Evolutionary conservation across 495 filamentous ascomycete genomes (phyloP), one percentile per base, ranked within the genome.

Genomic region (Neurospora sp.): DNA sequence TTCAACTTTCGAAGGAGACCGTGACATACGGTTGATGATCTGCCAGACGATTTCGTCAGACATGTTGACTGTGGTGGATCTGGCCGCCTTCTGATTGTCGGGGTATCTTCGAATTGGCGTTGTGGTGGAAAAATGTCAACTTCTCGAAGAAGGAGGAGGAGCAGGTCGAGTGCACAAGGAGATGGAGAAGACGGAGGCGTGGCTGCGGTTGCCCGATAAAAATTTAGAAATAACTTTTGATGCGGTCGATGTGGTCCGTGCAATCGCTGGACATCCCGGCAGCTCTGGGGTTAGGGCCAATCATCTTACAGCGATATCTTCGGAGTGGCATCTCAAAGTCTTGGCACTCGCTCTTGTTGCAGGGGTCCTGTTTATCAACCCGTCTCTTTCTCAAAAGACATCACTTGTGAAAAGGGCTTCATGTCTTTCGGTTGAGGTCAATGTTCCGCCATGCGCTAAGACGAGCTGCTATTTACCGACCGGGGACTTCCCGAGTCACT

Each of bases 31-130:
- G 72, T 82, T 82, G 48, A 82, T 80, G 59, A 82, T 81, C 72
- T 82, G 79, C 96, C 96, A 99, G 77, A 99, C 93, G 75, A 99
- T 96, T 82, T 98, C 96, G 87, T 99, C 96, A 65, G 93, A 97
- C 76, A 80, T 80, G 68, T 10, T 73, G 48, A 35, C 53, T 18
- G 53, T 35, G 12, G 53, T 65, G 9, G 27, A 65, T 65, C 53
- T 65, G 27, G 27, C 9, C 53, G 14, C 27, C 53, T 35, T 65
- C 31, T 65, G 9, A 35, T 65, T 65, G 53, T 37, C 53, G 27
- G 27, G 53, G 27, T 65, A 65, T 65, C 53, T 65, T 65, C 31
- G 3, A 65, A 65, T 65, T 65, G 53, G 14, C 53, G 27, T 65
- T 65, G 53, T 65, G 53, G 27, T 61, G 53, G 45, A 12, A 53